Evolutionary conservation across 352 stramenopile genomes (phyloP).

Genomic region (Globisporangium mamillatum): DNA sequence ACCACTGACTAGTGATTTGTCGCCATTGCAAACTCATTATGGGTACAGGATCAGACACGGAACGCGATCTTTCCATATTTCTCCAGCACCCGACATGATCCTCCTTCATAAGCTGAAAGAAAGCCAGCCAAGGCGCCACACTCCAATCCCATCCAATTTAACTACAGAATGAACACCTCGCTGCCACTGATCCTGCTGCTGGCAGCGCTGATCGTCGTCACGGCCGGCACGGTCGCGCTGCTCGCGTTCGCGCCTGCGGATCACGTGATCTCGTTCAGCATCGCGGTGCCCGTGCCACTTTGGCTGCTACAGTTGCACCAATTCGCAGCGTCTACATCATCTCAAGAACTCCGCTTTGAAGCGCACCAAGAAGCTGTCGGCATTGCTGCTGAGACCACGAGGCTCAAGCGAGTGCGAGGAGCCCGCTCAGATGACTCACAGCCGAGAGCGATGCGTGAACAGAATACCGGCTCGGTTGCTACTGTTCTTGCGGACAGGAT

Average conservation of each 20-base stretch:
- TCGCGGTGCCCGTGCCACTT: background rate
- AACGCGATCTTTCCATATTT: constrained; percentile 13
- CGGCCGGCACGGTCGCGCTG: background rate
- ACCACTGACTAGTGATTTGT: background rate
- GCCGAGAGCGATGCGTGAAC: background rate
- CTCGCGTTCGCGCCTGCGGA: background rate
- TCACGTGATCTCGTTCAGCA: background rate
- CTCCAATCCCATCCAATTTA: background rate
- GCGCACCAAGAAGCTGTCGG: background rate
- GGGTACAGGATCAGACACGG: background rate
- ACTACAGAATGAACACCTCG: background rate
- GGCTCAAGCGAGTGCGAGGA: background rate
- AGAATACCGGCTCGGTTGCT: too few species aligned
- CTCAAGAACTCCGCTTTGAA: background rate
- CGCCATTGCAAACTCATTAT: background rate
- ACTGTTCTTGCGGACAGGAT: background rate
- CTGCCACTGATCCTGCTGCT: background rate
- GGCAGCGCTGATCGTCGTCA: background rate
- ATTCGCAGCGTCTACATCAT: background rate
- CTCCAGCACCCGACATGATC: background rate
- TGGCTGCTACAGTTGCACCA: constrained; percentile 7
- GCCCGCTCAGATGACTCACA: background rate
- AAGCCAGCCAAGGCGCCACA: background rate
- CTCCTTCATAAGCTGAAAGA: background rate
- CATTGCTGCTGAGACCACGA: background rate